Conservation (phyloP, 2,329 filamentous ascomycete species). For the Trichoderma hamatum region DNA sequence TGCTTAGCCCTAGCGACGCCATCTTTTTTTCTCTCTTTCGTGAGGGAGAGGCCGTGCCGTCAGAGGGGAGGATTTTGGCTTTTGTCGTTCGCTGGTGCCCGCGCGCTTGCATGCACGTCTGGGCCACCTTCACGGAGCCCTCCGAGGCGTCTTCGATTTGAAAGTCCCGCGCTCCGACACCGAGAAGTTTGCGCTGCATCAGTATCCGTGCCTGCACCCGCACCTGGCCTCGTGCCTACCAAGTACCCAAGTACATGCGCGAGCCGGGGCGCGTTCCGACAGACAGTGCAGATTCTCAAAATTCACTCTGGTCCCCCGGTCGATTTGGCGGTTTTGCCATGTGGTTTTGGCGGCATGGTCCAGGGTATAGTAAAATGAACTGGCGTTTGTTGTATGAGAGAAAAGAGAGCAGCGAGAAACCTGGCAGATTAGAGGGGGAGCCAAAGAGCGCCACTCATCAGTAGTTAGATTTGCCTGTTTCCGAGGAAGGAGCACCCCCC, state of each 20-base stretch:
- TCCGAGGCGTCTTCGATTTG: not conserved
- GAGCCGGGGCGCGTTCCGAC: conserved; percentile 19
- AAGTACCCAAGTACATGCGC: not conserved
- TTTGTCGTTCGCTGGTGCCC: conserved; percentile 15
- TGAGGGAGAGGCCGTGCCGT: conserved; percentile 1
- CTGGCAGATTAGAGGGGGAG: conserved; percentile 21
- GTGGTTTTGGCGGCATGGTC: conserved; percentile 18
- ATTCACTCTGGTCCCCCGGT: not conserved
- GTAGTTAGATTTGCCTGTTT: conserved; percentile 22
- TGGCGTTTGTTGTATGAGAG: conserved; percentile 14
- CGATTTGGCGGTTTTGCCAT: conserved; percentile 8
- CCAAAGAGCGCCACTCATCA: conserved; percentile 20
- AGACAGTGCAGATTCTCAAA: conserved; percentile 17
- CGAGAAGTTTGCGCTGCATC: not conserved
- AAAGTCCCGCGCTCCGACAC: not conserved
- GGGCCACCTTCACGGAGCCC: not conserved
- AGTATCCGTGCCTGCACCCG: not conserved
- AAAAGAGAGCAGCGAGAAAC: not conserved
- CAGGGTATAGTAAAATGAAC: conserved; percentile 21
- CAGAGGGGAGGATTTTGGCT: conserved; percentile 19
- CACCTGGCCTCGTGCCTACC: not conserved
- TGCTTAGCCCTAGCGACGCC: conserved; percentile 25
- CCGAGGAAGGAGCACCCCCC: conserved; percentile 7
- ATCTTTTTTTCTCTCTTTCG: conserved; percentile 4
- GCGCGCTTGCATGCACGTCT: conserved; percentile 18